phyloP scores from a whole-genome alignment of 257 asterid genomes.

The Avicennia marina region DNA sequence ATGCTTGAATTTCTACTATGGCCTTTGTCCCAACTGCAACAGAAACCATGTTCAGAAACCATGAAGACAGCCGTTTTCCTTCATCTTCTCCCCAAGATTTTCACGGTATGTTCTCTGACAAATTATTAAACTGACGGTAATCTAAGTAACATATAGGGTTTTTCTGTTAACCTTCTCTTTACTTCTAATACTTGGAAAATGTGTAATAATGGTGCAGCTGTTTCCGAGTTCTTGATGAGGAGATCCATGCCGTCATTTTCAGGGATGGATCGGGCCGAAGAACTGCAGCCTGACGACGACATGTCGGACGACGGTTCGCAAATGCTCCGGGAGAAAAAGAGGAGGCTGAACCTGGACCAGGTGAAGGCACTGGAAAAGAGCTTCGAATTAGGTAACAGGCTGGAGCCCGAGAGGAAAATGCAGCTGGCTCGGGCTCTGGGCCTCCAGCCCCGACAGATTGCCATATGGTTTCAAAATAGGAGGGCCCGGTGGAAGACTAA shows the following conservation, averaged over 20 bases:
- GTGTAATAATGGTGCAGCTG: conserved; percentile 23
- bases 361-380: conserved; percentile 87
- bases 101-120: too few relatives aligned
- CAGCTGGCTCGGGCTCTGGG: conserved; percentile 77
- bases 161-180: too few relatives aligned
- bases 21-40: conserved; percentile 43
- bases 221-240: conserved; percentile 53
- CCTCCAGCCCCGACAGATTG: conserved; percentile 74
- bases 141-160: background rate
- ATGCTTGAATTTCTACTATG: conserved; percentile 19
- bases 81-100: conserved; percentile 47
- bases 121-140: too few relatives aligned
- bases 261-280: conserved; percentile 61
- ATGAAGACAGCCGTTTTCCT: conserved; percentile 34
- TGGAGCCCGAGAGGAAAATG: conserved; percentile 81
- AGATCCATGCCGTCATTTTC: conserved; percentile 74
- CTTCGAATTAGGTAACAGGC: conserved; percentile 68
- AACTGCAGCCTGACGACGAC: conserved; percentile 49
- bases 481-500: conserved; percentile 90
- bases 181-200: background rate
- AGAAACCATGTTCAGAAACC: conserved; percentile 50
- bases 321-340: conserved; percentile 75
- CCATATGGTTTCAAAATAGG: conserved; percentile 90
- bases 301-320: conserved; percentile 64
- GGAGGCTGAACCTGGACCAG: conserved; percentile 73